A percentile compares a stretch with the other conserved stretches of the same genome.
phyloP scores from a whole-genome alignment of 805 yeast species.

The Candida tammaniensis region DNA sequence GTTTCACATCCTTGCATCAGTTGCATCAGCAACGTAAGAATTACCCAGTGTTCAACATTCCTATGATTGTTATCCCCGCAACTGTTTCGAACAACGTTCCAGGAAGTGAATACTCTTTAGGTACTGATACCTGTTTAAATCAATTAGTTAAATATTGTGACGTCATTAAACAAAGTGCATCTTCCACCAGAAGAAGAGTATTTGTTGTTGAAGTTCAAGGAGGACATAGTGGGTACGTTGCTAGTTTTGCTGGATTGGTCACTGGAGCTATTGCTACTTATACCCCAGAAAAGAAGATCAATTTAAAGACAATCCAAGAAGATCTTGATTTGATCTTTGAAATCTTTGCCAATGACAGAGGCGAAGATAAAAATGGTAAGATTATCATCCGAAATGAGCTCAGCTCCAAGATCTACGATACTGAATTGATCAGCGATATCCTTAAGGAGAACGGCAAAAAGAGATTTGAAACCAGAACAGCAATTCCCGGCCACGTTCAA shows the following conservation, averaged over 20 bases:
- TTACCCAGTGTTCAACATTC: slow-evolving; percentile 73
- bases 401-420: slow-evolving; percentile 64
- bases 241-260: slow-evolving; percentile 64
- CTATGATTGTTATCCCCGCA: slow-evolving; percentile 76
- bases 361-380: slow-evolving; percentile 67
- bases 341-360: slow-evolving; percentile 59
- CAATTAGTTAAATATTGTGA: slow-evolving; percentile 72
- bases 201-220: slow-evolving; percentile 85
- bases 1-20: slow-evolving; percentile 67
- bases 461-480: slow-evolving; percentile 73
- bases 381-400: slow-evolving; percentile 64
- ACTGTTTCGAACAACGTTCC: slow-evolving; percentile 81
- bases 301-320: slow-evolving; percentile 56
- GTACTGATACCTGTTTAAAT: slow-evolving; percentile 74
- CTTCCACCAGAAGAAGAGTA: slow-evolving; percentile 73
- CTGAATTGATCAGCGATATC: slow-evolving; percentile 69
- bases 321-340: slow-evolving; percentile 63
- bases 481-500: slow-evolving; percentile 84
- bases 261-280: slow-evolving; percentile 74
- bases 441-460: slow-evolving; percentile 61
- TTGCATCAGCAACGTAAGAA: slow-evolving; percentile 56
- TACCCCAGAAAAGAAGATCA: slow-evolving; percentile 70
- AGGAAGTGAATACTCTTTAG: slow-evolving; percentile 76
- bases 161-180: slow-evolving; percentile 74
- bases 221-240: slow-evolving; percentile 79